Percentiles rank a stretch among this genome's conserved stretches.
Evolutionary conservation across 1,139 yeast species (phyloP).

Genomic region (Meyerozyma sp.): DNA sequence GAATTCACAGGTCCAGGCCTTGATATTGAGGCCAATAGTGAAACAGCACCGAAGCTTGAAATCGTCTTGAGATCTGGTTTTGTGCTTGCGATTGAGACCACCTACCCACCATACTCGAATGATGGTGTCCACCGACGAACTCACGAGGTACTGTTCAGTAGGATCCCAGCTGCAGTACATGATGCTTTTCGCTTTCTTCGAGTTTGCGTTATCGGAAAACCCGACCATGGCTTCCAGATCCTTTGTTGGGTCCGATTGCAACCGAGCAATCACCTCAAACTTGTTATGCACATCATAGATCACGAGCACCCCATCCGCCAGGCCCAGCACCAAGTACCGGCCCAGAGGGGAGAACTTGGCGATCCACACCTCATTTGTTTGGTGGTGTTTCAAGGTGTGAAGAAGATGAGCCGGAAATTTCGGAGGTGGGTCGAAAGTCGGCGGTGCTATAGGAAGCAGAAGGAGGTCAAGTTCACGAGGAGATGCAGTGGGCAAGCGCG

Average conservation of each 20-base stretch:
- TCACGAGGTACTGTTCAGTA: constrained; percentile 58
- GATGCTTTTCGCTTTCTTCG: constrained; percentile 45
- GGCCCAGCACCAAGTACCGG: constrained; percentile 66
- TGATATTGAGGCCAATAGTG: constrained; percentile 35
- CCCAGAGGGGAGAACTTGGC: constrained; percentile 78
- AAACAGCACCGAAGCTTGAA: constrained; percentile 28
- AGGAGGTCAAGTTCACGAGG: neutral
- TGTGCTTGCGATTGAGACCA: constrained; percentile 19
- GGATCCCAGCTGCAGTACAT: constrained; percentile 72
- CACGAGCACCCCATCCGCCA: constrained; percentile 60
- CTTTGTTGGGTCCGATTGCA: constrained; percentile 26
- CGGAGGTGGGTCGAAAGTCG: constrained; percentile 1
- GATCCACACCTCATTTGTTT: constrained; percentile 75
- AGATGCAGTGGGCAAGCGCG: neutral
- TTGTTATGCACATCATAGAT: constrained; percentile 60
- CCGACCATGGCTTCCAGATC: constrained; percentile 27
- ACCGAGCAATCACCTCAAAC: constrained; percentile 38
- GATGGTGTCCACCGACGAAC: constrained; percentile 64
- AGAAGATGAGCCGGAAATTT: constrained; percentile 45
- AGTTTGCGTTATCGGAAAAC: constrained; percentile 18
- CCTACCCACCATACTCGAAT: constrained; percentile 66
- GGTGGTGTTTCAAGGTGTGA: constrained; percentile 45
- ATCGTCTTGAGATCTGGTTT: constrained; percentile 20
- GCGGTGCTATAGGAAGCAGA: neutral
- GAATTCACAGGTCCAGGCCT: constrained; percentile 71